A percentile compares a stretch with the other conserved stretches of the same genome.
Conservation (phyloP, 1,284 basidiomycete genomes). For the Ceratobasidium sp. region DNA sequence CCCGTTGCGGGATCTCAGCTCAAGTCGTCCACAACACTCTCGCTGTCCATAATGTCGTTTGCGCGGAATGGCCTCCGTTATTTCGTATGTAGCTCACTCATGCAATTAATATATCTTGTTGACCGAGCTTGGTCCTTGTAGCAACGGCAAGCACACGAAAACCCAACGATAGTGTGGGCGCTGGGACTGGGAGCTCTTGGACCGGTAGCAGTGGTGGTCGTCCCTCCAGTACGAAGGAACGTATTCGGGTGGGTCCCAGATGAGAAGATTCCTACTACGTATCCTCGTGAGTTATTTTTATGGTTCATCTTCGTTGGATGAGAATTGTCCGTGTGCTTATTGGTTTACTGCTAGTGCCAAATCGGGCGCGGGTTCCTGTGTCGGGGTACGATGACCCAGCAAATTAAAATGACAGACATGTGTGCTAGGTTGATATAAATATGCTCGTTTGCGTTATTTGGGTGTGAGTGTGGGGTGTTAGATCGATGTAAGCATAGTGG, state of each 20-base stretch:
- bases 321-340: background rate
- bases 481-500: background rate
- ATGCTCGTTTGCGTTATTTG: too few species aligned
- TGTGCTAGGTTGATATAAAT: constrained; percentile 17
- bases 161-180: constrained; percentile 93
- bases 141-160: constrained; percentile 91
- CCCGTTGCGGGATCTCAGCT: background rate
- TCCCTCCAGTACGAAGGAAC: constrained; percentile 83
- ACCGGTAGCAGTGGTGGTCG: constrained; percentile 78
- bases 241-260: constrained; percentile 77
- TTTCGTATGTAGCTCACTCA: constrained; percentile 1
- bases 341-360: constrained; percentile 45
- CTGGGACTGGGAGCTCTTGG: constrained; percentile 81
- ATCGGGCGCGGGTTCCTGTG: constrained; percentile 45
- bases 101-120: too few species aligned
- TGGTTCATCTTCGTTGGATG: background rate
- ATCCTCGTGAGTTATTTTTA: constrained; percentile 76
- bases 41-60: constrained; percentile 32
- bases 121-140: constrained; percentile 51
- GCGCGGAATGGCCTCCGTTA: constrained; percentile 31
- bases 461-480: too few species aligned
- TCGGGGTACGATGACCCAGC: constrained; percentile 48
- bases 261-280: constrained; percentile 84
- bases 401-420: background rate
- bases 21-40: constrained; percentile 8